Base-by-base conservation (phyloP, 2,329 filamentous ascomycete species). In the Cladophialophora psammophila region DNA sequence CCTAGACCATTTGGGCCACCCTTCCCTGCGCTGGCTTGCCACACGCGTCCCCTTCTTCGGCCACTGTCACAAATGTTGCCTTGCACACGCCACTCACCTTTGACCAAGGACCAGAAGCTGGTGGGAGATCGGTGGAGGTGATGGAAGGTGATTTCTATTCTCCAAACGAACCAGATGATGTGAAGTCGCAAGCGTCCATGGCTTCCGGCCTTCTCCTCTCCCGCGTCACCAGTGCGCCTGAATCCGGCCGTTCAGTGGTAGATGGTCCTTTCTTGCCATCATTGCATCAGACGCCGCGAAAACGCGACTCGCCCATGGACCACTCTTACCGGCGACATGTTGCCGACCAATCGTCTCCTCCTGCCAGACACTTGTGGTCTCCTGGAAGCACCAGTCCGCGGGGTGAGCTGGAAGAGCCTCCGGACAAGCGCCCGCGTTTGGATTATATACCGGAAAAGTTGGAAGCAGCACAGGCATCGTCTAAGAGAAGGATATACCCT, bases 221-320 rank as follows among this genome's bases (percentile, higher is more conserved):
- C 26, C 65, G 68, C n/a, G 52, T 70, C n/a, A 70, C 50, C 52
- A 70, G 68, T 64, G 68, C 68, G 42, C 68, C 68, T 20, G 68
- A 70, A 38, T 42, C 62, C 10, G 31, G 65, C n/a, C 62, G 59
- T 13, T 45, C 58, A 36, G 32, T 53, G 15, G 32, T 34, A 20
- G 54, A 65, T 63, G 62, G 10, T 20, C 40, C 62, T 9, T 42
- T 57, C 35, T 42, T 32, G 34, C 52, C 60, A 26, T 60, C 65
- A 31, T 55, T 60, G 40, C 62, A 67, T 42, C 58, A 42, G 32
- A 58, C 62, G 15, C 59, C 62, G 31, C 65, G 50, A 53, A 70
- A 70, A 60, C 68, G 68, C 65, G 64, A 67, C 42, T 62, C 52
- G 13, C 65, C 68, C 26, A 60, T 66, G 65, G 65, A 61, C 34